Percentiles rank a stretch among this genome's conserved stretches.
These are phyloP conservation scores for Macaranga tanarius DNA, from an alignment of 441 rosid species.

Conservation along the genomic window DNA sequence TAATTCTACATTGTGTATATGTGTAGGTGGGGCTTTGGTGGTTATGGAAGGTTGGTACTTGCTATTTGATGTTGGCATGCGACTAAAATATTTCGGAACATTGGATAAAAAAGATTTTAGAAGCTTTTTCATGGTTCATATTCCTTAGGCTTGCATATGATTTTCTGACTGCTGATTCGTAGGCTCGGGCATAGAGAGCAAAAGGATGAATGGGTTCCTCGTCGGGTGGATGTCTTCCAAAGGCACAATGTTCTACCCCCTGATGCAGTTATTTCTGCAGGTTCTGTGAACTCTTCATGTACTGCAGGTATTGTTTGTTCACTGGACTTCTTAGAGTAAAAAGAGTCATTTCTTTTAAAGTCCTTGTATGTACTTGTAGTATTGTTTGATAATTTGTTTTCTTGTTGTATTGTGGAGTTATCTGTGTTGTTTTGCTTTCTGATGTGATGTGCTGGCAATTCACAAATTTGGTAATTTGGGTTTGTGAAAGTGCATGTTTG, in stretches of 20 bases:
- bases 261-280: conserved; percentile 83
- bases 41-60: conserved; percentile 88
- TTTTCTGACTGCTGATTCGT: conserved; percentile 23
- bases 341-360: not conserved
- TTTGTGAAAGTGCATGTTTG: not conserved
- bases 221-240: conserved; percentile 81
- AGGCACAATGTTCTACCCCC: conserved; percentile 73
- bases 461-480: not conserved
- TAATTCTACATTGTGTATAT: conserved; percentile 24
- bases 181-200: conserved; percentile 99
- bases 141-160: conserved; percentile 17
- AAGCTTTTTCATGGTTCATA: not conserved
- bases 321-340: not conserved
- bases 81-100: not conserved
- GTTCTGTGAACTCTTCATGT: conserved; percentile 79
- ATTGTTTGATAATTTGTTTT: not conserved
- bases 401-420: not conserved
- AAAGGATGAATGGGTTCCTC: conserved; percentile 97
- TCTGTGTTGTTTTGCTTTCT: not conserved
- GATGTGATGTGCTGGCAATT: not conserved
- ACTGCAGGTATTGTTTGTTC: conserved; percentile 66
- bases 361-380: not conserved
- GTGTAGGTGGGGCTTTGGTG: conserved; percentile 96
- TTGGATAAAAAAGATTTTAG: not conserved
- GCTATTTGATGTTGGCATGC: conserved; percentile 6